A percentile compares a stretch with the other conserved stretches of the same genome.
Evolutionary conservation across 2,329 filamentous ascomycete genomes (phyloP).

Genomic region (Aspergillus quadrilineatus): DNA sequence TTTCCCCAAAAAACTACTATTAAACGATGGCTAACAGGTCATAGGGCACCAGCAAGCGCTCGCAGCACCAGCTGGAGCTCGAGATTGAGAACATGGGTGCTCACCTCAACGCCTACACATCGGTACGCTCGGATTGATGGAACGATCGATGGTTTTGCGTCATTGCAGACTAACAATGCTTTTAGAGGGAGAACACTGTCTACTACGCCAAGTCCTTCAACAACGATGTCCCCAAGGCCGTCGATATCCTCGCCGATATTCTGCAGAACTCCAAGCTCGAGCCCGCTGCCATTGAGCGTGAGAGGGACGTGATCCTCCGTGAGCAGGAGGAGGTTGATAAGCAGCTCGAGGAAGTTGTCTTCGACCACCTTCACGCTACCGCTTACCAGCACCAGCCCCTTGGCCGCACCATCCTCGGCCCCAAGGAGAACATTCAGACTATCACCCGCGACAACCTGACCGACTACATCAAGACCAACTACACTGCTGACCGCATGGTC

Average conservation of each 20-base stretch:
- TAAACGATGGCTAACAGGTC: conserved; percentile 15
- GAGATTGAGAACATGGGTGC: conserved; percentile 99
- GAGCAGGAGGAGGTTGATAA: conserved; percentile 99
- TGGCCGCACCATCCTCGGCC: conserved; percentile 95
- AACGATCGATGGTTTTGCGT: conserved; percentile 11
- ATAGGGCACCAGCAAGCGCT: conserved; percentile 85
- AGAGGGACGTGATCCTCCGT: conserved; percentile 96
- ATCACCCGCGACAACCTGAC: conserved; percentile 87
- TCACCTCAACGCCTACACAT: conserved; percentile 98
- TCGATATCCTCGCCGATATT: conserved; percentile 98
- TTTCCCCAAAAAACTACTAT: not conserved
- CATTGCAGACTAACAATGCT: conserved; percentile 25
- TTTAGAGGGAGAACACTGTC: conserved; percentile 94
- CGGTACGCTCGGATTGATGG: conserved; percentile 60
- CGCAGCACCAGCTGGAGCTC: conserved; percentile 95
- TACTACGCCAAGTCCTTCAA: conserved; percentile 99
- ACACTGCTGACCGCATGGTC: conserved; percentile 99
- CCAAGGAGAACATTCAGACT: conserved; percentile 95
- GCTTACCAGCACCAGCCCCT: conserved; percentile 96
- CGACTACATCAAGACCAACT: conserved; percentile 99
- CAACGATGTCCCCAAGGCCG: conserved; percentile 89
- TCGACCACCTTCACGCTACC: conserved; percentile 97
- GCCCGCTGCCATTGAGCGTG: conserved; percentile 85
- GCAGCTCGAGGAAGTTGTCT: conserved; percentile 98
- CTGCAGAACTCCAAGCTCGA: conserved; percentile 99